Evolutionary conservation across 1,284 basidiomycete species (phyloP).

Genomic region (Ceratobasidium sp.): DNA sequence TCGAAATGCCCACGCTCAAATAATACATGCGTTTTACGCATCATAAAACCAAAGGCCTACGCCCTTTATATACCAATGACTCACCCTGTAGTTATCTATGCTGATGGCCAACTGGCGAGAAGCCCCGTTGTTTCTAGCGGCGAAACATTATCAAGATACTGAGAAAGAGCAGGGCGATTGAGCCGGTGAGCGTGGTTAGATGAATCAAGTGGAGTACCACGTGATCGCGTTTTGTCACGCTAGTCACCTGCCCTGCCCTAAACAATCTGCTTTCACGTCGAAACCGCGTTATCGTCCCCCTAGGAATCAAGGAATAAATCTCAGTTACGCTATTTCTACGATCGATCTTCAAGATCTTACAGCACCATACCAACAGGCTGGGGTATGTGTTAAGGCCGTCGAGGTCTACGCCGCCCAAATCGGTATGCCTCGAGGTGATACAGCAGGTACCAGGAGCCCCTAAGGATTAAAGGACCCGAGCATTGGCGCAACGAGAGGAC

Average conservation of each 20-base stretch:
- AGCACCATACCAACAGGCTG: too few relatives aligned
- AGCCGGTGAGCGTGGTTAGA: background rate
- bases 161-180: background rate
- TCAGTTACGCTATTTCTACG: too few relatives aligned
- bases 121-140: background rate
- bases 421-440: too few relatives aligned
- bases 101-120: background rate
- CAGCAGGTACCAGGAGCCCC: too few relatives aligned
- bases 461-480: too few relatives aligned
- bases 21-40: conserved; percentile 19
- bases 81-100: background rate
- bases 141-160: background rate
- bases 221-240: background rate
- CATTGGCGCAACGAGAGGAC: too few relatives aligned
- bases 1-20: background rate
- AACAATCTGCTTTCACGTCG: background rate
- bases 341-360: too few relatives aligned
- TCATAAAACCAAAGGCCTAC: background rate
- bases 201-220: background rate
- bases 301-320: too few relatives aligned
- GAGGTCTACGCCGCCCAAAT: too few relatives aligned
- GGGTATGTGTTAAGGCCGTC: too few relatives aligned
- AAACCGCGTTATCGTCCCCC: too few relatives aligned
- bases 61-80: background rate
- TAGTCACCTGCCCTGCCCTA: background rate